Evolutionary conservation across 2,329 filamentous ascomycete species (phyloP), one percentile per base, ranked within the genome.

Genomic region (Hirsutella rhossiliensis): DNA sequence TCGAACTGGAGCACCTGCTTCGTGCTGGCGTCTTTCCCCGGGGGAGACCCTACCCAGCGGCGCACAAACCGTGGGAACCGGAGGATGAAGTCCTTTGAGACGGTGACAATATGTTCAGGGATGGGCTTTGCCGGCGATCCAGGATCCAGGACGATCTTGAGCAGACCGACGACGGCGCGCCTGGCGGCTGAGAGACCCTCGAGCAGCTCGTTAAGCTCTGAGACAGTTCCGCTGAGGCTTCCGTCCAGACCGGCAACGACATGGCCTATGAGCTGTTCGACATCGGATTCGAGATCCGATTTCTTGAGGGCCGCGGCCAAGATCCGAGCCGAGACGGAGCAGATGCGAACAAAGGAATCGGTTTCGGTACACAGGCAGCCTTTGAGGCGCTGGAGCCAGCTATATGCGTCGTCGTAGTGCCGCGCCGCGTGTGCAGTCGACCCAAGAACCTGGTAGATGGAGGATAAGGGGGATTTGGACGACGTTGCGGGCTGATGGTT

Each of bases 1-100:
- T 82, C 77, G 54, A 78, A 79, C 32, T 78, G 73, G 28, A 81
- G 55, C 31, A 73, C 62, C 11, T 77, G 73, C 50, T 82, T 82
- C 8, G 76, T 66, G 12, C 65, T 60, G 18, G 71, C 67, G 30
- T 71, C 68, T 12, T 67, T 66, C 5, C 62, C 63, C 0, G 78
- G 76, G 1, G 70, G 62, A 44, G 75, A 75, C 12, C 79, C 79
- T 3, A 82, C 62, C 75, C 79, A 83, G 39, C 78, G 69, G 7
- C 75, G 62, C 40, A 72, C 66, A 52, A 83, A 78, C 3, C 76
- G 69, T 12, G 79, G 78, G 47, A 77, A 73, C 43, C 76, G 70
- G 28, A 75, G 64, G 20, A 82, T 63, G 39, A 82, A 70, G 0
- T 67, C 63, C 50, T 79, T 75, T 8, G 80, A 65, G n/a, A 71